phyloP scores from a whole-genome alignment of 495 filamentous ascomycete genomes.

The Apiosordaria backusii region DNA sequence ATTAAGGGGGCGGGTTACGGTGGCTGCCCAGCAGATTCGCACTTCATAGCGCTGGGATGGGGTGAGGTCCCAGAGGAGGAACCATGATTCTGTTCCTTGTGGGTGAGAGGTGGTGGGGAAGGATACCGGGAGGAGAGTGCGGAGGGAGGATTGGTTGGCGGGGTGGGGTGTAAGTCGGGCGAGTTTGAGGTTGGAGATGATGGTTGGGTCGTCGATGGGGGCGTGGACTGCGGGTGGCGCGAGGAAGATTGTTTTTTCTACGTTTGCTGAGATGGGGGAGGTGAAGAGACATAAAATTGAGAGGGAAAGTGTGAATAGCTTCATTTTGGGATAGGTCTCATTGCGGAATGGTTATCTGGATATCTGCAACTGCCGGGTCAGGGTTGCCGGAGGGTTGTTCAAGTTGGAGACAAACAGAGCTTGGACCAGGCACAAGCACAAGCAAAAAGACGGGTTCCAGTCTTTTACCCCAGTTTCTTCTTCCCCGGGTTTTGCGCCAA shows the following conservation, averaged over 20 bases:
- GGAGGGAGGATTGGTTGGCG: slow-evolving; percentile 43
- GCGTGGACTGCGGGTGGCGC: slow-evolving; percentile 57
- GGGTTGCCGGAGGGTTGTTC: slow-evolving; percentile 1
- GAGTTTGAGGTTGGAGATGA: slow-evolving; percentile 63
- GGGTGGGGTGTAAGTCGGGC: slow-evolving; percentile 50
- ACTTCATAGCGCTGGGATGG: slow-evolving; percentile 83
- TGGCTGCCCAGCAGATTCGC: slow-evolving; percentile 90
- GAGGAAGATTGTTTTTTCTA: slow-evolving; percentile 88
- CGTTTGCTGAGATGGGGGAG: slow-evolving; percentile 54
- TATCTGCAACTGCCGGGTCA: neutral
- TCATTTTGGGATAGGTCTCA: slow-evolving; percentile 1
- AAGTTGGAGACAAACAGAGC: neutral
- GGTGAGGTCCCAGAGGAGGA: slow-evolving; percentile 70
- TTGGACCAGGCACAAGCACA: neutral
- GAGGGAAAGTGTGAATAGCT: neutral
- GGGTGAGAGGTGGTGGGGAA: slow-evolving; percentile 57
- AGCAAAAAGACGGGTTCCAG: neutral
- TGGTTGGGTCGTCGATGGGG: slow-evolving; percentile 51
- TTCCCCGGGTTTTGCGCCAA: slow-evolving; percentile 21
- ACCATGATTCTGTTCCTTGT: slow-evolving; percentile 71
- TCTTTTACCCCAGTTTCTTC: slow-evolving; percentile 9
- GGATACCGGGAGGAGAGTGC: slow-evolving; percentile 58
- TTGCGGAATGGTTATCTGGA: neutral
- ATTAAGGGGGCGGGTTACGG: slow-evolving; percentile 47
- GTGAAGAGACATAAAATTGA: slow-evolving; percentile 10